phyloP scores from a whole-genome alignment of 139 green algal species.

The Asterochloris erici region DNA sequence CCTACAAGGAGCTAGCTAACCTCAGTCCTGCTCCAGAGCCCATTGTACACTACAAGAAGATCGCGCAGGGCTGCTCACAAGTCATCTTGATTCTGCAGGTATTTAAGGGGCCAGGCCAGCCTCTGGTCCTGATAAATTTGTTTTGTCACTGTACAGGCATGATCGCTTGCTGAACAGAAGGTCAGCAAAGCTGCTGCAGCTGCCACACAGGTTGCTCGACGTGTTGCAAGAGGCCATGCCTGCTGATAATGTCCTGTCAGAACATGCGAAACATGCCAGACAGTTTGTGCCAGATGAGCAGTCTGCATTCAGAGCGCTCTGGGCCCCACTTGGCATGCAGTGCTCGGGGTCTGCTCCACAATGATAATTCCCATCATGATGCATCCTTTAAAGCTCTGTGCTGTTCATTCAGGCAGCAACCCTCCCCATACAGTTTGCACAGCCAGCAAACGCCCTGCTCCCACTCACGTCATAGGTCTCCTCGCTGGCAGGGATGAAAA shows the following conservation, averaged over 20 bases:
- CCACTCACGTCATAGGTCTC: slow-evolving; percentile 4
- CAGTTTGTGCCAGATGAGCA: no score
- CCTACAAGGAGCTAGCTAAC: not conserved
- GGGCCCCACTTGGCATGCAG: not conserved
- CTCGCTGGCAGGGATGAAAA: slow-evolving; percentile 63
- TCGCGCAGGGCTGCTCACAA: not conserved
- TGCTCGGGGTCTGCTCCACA: not conserved
- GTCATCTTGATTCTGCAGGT: not conserved
- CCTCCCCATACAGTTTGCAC: not conserved
- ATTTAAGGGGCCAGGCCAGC: not conserved
- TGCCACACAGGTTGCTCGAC: no score
- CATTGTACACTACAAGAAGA: not conserved
- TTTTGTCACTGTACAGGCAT: not conserved
- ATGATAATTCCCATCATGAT: not conserved
- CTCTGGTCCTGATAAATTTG: not conserved
- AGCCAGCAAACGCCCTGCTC: no score
- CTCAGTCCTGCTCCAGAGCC: not conserved
- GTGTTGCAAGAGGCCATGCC: no score
- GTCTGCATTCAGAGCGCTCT: not conserved
- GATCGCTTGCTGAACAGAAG: no score
- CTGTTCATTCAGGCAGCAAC: not conserved
- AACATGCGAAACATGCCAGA: no score
- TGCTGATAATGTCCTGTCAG: no score
- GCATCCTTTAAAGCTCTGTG: not conserved
- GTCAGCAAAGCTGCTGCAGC: no score